A percentile compares a stretch with the other conserved stretches of the same genome.
Conservation (phyloP, 225 moss, liverwort and hornwort genomes). For the Lunularia cruciata region DNA sequence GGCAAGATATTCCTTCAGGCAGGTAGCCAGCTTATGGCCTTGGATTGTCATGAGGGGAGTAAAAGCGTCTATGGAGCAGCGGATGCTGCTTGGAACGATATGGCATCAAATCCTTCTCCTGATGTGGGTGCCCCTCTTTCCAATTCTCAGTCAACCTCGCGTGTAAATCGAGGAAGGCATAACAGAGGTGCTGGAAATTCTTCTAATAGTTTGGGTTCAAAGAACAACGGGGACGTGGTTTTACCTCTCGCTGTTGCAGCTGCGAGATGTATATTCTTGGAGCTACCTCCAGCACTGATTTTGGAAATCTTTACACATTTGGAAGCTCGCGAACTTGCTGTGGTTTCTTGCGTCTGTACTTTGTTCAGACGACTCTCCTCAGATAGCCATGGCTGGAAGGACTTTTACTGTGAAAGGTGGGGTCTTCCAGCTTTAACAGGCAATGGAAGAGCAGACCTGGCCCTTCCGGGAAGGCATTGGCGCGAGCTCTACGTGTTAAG, state of each 20-base stretch:
- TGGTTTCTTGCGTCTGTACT: slow-evolving; percentile 75
- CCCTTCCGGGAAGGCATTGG: slow-evolving; percentile 69
- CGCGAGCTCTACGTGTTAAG: slow-evolving; percentile 90
- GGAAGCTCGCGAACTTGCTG: slow-evolving; percentile 74
- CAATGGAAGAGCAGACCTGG: slow-evolving; percentile 23
- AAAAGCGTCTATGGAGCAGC: slow-evolving; percentile 87
- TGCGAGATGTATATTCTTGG: slow-evolving; percentile 53
- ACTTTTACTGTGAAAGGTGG: slow-evolving; percentile 96
- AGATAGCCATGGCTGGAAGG: slow-evolving; percentile 98
- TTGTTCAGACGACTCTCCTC: slow-evolving; percentile 77
- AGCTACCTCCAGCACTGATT: slow-evolving; percentile 71
- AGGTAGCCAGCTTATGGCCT: slow-evolving; percentile 75
- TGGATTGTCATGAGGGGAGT: slow-evolving; percentile 73
- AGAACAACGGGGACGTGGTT: slow-evolving; percentile 26
- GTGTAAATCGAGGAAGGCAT: slow-evolving; percentile 27
- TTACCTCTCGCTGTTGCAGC: slow-evolving; percentile 2
- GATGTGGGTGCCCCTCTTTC: slow-evolving; percentile 25
- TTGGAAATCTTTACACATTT: slow-evolving; percentile 77
- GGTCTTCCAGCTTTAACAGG: slow-evolving; percentile 57
- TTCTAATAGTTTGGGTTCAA: slow-evolving; percentile 39
- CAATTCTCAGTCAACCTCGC: slow-evolving; percentile 14
- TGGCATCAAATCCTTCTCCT: slow-evolving; percentile 28
- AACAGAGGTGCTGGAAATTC: slow-evolving; percentile 38
- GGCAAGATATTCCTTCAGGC: neutral
- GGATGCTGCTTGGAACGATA: slow-evolving; percentile 96